These are phyloP conservation scores for Zelonia costaricensis DNA, from an alignment of 208 protist species.

Conservation along the genomic window DNA sequence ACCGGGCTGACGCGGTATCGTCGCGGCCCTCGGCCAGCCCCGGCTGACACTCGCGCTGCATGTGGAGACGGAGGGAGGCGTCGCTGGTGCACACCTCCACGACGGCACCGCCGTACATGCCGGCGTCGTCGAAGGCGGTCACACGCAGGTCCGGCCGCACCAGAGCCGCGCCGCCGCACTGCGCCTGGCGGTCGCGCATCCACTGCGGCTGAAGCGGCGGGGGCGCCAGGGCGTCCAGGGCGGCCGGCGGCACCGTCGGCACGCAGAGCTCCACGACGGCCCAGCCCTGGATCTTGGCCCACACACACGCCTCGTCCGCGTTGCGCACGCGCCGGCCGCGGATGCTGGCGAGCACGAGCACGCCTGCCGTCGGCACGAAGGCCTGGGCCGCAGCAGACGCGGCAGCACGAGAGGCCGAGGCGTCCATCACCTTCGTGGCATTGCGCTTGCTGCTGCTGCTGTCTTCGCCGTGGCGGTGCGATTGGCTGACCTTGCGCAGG, in stretches of 20 bases:
- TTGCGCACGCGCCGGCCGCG: slow-evolving; percentile 15
- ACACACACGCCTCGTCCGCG: slow-evolving; percentile 6
- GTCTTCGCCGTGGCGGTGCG: neutral
- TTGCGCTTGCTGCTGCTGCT: neutral
- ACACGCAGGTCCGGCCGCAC: slow-evolving; percentile 24
- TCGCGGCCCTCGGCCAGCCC: neutral
- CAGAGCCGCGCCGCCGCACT: neutral
- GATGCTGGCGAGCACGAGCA: slow-evolving; percentile 18
- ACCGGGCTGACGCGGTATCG: neutral
- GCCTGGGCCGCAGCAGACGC: neutral
- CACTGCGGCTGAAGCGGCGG: neutral
- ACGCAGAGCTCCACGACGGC: slow-evolving; percentile 27
- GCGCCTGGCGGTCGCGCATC: neutral
- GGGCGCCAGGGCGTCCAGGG: neutral
- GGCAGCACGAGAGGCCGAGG: neutral
- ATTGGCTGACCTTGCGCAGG: slow-evolving; percentile 1
- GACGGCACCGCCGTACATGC: slow-evolving; percentile 31
- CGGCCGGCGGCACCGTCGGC: slow-evolving; percentile 20
- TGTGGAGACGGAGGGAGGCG: neutral
- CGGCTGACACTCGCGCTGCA: slow-evolving; percentile 16
- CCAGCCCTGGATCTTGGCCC: slow-evolving; percentile 21
- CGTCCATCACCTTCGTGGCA: no score
- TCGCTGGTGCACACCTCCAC: slow-evolving; percentile 26
- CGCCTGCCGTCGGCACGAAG: neutral
- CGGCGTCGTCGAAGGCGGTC: slow-evolving; percentile 30